Evolutionary conservation across 148 eudicot genomes (phyloP), one percentile per base, ranked within the genome.

Genomic region (Rhododendron molle): DNA sequence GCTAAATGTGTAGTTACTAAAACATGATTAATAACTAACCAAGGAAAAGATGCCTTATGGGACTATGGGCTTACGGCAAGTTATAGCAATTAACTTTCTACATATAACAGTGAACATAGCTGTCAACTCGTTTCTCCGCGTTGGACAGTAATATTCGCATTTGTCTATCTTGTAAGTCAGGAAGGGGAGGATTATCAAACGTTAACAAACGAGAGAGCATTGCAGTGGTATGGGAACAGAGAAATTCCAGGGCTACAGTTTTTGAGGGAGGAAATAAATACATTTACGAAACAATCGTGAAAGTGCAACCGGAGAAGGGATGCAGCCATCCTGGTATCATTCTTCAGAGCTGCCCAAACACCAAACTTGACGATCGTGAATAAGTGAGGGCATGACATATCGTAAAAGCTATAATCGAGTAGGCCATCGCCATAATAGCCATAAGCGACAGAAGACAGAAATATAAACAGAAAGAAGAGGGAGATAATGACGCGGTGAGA

Each of bases 221-320:
- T 71, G 76, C 38, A 71, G 76, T 36, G 20, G 38, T 13, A 71
- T 32, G 76, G 28, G 32, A 65, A 65, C 4, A 10, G 73, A 26
- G 32, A 67, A 67, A 71, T 32, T 71, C 38, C 8, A 14, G 40
- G 76, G 20, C 18, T 32, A 71, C 32, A 32, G 38, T 71, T 71
- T 30, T 30, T 62, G 1, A 32, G 15, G 43, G n/a, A 62, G 69
- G 71, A 43, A 84, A 67, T 8, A 20, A 12, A 80, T 88, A 90
- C 94, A 86, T 90, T 90, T 20, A 92, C 92, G 38, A 92, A 89
- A 81, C 94, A 92, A 78, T 92, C 92, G 26, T 92, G 94, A 34
- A 92, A 92, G 26, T 92, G 94, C 47, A 92, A 47, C 5, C 94
- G 94, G 65, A 92, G 92, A 71, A 92, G 86, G 38, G 94, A 92